Base-by-base conservation (phyloP, 2,329 filamentous ascomycete genomes). In the Trichoderma breve region DNA sequence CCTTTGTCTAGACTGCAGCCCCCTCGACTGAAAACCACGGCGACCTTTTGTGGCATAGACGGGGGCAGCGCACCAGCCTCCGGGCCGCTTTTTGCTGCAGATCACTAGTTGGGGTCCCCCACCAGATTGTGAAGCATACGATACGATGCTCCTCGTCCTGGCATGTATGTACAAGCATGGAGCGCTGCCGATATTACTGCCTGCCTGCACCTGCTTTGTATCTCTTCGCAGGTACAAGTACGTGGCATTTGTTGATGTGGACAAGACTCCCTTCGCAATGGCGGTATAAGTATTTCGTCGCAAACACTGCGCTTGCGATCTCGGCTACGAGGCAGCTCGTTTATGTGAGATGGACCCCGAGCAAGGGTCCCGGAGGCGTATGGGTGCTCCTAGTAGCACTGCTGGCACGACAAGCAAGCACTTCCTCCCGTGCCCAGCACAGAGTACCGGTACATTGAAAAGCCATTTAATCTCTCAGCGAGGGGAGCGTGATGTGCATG, bases 81-180 rank as follows among this genome's bases (percentile, higher is more conserved):
- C 70, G 70, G 65, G 71, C 65, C 65, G 71, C 71, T 36, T 53
- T 61, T 43, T 24, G 71, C 39, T 65, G 71, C 71, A 72, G 71
- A 72, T 72, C 71, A 53, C 65, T 32, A 65, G 58, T 43, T 18
- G 60, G 43, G 58, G 57, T 57, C 64, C 71, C 62, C 70, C 70
- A 26, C 64, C 32, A 62, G 55, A 60, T 68, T 67, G 43, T 21
- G 43, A 68, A 51, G 53, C 61, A 60, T 26, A 34, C 58, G 47
- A 53, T 24, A 14, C 47, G 39, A 43, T 43, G 4, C 39, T 43
- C 39, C 15, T 53, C 21, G n/a, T 24, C 47, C 47, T 24, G 47
- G 47, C 47, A 14, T 24, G 39, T n/a, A 8, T 43, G 47, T 53
- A 53, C 47, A 12, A 53, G 47, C 47, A 24, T 24, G 47, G 14